Evolutionary conservation across 306 rosid genomes (phyloP).

Genomic region (Prunus mongolica): DNA sequence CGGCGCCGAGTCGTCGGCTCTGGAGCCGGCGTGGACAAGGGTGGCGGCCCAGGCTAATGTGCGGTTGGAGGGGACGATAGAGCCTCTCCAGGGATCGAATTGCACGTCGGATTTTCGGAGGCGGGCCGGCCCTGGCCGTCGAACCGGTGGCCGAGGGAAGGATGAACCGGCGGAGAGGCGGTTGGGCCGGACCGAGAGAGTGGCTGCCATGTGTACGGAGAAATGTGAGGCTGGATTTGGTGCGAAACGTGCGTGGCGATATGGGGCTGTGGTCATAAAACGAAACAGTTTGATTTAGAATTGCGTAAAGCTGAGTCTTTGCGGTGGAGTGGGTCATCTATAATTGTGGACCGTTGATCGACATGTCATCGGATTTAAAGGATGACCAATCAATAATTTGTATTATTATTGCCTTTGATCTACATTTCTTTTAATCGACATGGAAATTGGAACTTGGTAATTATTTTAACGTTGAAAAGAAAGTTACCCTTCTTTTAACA

Average conservation of each 20-base stretch:
- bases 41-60: constrained; percentile 30
- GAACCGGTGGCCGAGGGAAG: constrained; percentile 37
- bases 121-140: constrained; percentile 19
- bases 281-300: background rate
- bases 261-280: background rate
- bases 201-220: constrained; percentile 47
- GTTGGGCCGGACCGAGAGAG: constrained; percentile 82
- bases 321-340: background rate
- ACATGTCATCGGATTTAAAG: background rate
- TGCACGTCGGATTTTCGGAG: constrained; percentile 20
- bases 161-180: constrained; percentile 55
- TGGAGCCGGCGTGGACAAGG: constrained; percentile 62
- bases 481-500: too few species aligned
- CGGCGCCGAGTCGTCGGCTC: constrained; percentile 84
- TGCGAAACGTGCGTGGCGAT: constrained; percentile 5
- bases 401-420: too few species aligned
- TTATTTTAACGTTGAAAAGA: too few species aligned
- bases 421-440: too few species aligned
- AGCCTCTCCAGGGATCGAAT: constrained; percentile 36
- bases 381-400: background rate
- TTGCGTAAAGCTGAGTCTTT: background rate
- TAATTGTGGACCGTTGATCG: background rate
- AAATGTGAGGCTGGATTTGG: constrained; percentile 36
- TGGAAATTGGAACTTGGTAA: too few species aligned
- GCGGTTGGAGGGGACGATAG: constrained; percentile 23